A percentile compares a stretch with the other conserved stretches of the same genome.
Evolutionary conservation across 495 filamentous ascomycete genomes (phyloP).

Genomic region (Talaromyces ruber): DNA sequence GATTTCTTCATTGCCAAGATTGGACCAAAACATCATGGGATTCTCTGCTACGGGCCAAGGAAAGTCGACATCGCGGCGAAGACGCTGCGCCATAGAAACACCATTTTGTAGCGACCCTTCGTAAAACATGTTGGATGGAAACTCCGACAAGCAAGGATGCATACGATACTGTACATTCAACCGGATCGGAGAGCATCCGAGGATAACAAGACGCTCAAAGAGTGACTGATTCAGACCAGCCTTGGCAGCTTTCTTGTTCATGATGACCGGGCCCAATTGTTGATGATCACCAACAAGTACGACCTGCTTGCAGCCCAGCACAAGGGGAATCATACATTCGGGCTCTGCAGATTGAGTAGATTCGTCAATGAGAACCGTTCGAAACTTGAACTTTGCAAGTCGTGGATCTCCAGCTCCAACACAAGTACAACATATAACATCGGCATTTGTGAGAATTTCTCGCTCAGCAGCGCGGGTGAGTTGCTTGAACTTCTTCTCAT

Average conservation of each 20-base stretch:
- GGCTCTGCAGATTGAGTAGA: constrained; percentile 98
- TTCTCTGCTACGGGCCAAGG: constrained; percentile 91
- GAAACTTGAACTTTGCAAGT: constrained; percentile 92
- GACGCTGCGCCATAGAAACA: constrained; percentile 78
- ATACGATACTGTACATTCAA: constrained; percentile 98
- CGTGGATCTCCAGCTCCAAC: constrained; percentile 96
- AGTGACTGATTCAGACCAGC: constrained; percentile 95
- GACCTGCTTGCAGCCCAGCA: constrained; percentile 96
- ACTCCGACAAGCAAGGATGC: constrained; percentile 97
- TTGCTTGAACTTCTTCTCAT: constrained; percentile 97
- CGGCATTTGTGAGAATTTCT: constrained; percentile 90
- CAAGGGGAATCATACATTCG: constrained; percentile 98
- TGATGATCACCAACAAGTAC: constrained; percentile 98
- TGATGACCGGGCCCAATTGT: constrained; percentile 96
- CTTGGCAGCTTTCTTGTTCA: constrained; percentile 99
- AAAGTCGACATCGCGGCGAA: constrained; percentile 93
- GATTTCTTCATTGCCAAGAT: constrained; percentile 95
- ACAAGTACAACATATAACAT: constrained; percentile 99
- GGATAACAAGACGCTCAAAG: constrained; percentile 91
- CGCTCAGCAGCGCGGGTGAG: constrained; percentile 89
- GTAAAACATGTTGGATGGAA: constrained; percentile 99
- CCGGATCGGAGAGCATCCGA: constrained; percentile 86
- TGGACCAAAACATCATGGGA: constrained; percentile 99
- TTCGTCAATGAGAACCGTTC: constrained; percentile 96
- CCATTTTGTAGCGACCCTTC: constrained; percentile 96